Evolutionary conservation across 2,329 filamentous ascomycete genomes (phyloP).

Genomic region (Trichoderma guizhouense): DNA sequence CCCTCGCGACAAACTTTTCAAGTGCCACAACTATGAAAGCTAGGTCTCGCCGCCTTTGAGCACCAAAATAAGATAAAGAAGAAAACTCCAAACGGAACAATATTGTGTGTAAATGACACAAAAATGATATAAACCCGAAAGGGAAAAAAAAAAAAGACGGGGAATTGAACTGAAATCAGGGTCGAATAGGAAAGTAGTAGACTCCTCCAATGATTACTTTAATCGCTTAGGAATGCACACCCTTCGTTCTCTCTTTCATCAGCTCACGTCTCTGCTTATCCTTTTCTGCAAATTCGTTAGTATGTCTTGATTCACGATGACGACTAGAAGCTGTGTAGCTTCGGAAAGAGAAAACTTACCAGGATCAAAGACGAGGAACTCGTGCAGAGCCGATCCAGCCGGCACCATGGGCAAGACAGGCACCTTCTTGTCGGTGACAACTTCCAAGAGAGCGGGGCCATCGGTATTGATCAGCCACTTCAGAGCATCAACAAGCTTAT

Average conservation of each 20-base stretch:
- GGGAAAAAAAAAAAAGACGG: neutral
- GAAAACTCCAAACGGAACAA: slow-evolving; percentile 9
- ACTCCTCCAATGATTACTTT: neutral
- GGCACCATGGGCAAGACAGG: slow-evolving; percentile 98
- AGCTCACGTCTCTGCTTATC: slow-evolving; percentile 64
- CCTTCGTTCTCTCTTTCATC: slow-evolving; percentile 61
- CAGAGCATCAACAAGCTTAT: slow-evolving; percentile 72
- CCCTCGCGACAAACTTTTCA: neutral
- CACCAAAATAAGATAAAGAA: neutral
- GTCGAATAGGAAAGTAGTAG: neutral
- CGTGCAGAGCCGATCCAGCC: slow-evolving; percentile 78
- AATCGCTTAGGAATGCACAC: slow-evolving; percentile 38
- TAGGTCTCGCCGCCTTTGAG: neutral
- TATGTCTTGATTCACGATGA: slow-evolving; percentile 8
- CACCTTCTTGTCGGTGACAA: slow-evolving; percentile 86
- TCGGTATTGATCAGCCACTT: slow-evolving; percentile 87
- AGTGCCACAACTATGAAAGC: neutral
- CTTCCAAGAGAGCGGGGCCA: slow-evolving; percentile 89
- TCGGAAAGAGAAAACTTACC: slow-evolving; percentile 27
- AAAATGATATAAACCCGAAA: neutral
- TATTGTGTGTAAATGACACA: slow-evolving; percentile 6
- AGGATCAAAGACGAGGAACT: slow-evolving; percentile 62
- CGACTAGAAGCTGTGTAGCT: neutral
- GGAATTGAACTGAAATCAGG: neutral
- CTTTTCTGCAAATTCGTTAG: slow-evolving; percentile 53